Conservation (phyloP, 768 basidiomycete genomes). For the Suillus ampliporus region DNA sequence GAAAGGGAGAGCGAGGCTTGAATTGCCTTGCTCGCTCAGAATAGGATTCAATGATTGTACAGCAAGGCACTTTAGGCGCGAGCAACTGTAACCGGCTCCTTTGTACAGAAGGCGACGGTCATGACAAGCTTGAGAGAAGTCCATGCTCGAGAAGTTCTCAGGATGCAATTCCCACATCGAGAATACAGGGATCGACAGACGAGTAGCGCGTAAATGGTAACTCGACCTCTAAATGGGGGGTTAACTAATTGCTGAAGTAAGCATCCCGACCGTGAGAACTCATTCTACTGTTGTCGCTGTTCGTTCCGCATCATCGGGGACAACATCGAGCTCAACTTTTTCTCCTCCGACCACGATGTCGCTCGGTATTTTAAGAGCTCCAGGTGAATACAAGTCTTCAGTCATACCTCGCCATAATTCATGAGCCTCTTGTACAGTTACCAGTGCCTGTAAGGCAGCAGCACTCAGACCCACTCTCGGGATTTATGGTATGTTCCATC, state of each 20-base stretch:
- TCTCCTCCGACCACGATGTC: constrained; percentile 48
- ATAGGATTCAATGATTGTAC: background rate
- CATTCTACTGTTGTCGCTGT: background rate
- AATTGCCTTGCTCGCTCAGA: constrained; percentile 7
- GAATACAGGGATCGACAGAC: constrained; percentile 6
- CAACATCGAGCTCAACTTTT: constrained; percentile 3
- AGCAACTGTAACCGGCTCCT: no score
- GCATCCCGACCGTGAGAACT: background rate
- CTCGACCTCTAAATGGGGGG: background rate
- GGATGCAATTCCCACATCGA: background rate
- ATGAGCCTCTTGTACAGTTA: constrained; percentile 30
- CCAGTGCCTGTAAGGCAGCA: constrained; percentile 48
- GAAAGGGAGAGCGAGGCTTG: constrained; percentile 22
- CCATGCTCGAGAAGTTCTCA: constrained; percentile 4
- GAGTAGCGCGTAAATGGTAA: constrained; percentile 5
- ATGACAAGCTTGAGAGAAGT: constrained; percentile 8
- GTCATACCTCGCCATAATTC: background rate
- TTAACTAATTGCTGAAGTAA: constrained; percentile 2
- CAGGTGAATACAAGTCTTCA: constrained; percentile 31
- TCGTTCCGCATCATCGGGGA: constrained; percentile 9
- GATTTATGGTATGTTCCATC: constrained; percentile 43
- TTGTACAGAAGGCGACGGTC: background rate
- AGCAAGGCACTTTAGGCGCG: background rate
- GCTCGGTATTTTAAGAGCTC: constrained; percentile 44
- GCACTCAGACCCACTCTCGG: constrained; percentile 51